Evolutionary conservation across 75 land plant species (phyloP).

Genomic region (Picea glauca): DNA sequence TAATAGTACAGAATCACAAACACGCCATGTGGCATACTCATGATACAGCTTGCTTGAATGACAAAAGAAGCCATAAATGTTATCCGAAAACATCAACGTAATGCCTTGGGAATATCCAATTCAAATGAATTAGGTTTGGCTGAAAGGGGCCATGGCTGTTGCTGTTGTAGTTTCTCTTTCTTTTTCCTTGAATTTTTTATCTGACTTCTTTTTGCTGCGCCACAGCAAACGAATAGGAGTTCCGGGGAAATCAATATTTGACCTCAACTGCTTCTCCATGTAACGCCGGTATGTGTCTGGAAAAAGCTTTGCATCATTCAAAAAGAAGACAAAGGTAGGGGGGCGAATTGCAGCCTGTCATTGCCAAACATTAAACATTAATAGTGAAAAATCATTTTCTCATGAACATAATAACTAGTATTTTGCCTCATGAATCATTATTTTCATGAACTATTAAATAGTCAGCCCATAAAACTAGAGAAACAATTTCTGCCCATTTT

Average conservation of each 20-base stretch:
- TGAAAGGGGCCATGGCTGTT: neutral
- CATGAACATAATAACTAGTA: too few relatives aligned
- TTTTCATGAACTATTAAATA: too few relatives aligned
- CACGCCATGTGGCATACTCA: too few relatives aligned
- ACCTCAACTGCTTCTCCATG: constrained; percentile 93
- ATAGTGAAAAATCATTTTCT: neutral
- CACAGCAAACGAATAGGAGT: constrained; percentile 93
- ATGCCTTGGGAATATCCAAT: too few relatives aligned
- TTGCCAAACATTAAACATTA: constrained; percentile 7
- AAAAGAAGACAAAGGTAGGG: constrained; percentile 98
- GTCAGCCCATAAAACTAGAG: too few relatives aligned
- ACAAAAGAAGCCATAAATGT: too few relatives aligned
- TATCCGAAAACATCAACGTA: too few relatives aligned
- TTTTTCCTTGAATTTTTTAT: constrained; percentile 36
- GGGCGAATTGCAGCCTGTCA: constrained; percentile 89
- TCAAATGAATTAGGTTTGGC: too few relatives aligned
- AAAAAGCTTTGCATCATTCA: constrained; percentile 89
- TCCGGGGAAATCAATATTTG: constrained; percentile 86
- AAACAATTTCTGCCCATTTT: too few relatives aligned
- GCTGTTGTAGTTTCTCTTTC: constrained; percentile 7
- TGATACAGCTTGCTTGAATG: too few relatives aligned
- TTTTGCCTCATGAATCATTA: too few relatives aligned
- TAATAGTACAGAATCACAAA: too few relatives aligned
- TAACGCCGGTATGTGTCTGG: constrained; percentile 88
- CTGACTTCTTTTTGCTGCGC: constrained; percentile 86